Percentiles rank a stretch among this genome's conserved stretches.
These are phyloP conservation scores for Acacia melanoxylon DNA, from an alignment of 306 rosid species.

Conservation along the genomic window DNA sequence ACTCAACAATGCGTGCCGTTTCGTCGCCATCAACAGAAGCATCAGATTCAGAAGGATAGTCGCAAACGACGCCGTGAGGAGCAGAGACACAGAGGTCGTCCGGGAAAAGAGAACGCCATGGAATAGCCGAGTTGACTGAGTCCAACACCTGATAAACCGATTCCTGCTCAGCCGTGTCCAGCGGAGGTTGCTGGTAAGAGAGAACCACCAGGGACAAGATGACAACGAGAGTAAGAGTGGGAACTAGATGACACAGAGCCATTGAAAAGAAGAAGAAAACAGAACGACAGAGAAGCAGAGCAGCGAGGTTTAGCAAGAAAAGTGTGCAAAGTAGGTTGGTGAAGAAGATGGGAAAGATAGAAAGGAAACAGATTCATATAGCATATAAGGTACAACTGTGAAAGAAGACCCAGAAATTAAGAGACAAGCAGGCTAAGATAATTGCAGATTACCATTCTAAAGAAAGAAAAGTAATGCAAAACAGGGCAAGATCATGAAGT, in stretches of 20 bases:
- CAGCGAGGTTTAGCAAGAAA: neutral
- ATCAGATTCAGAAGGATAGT: neutral
- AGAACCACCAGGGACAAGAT: constrained; percentile 27
- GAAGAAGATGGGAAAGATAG: neutral
- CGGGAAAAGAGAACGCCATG: constrained; percentile 68
- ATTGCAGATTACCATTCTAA: neutral
- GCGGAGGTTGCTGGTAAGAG: constrained; percentile 44
- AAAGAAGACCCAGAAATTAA: neutral
- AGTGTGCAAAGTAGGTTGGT: neutral
- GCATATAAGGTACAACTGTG: neutral
- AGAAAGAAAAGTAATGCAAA: neutral
- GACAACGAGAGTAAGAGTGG: neutral
- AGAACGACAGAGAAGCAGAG: neutral
- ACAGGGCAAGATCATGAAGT: neutral
- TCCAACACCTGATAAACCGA: constrained; percentile 50
- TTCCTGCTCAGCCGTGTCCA: constrained; percentile 49
- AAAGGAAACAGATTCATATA: neutral
- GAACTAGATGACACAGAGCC: constrained; percentile 29
- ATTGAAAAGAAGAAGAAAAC: constrained; percentile 19
- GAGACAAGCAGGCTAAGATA: neutral
- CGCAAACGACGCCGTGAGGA: constrained; percentile 54
- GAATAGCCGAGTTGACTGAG: constrained; percentile 63
- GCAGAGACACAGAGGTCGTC: constrained; percentile 61
- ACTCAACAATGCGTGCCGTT: constrained; percentile 48
- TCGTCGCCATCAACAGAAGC: neutral